These are phyloP conservation scores for Sphagnum contortum DNA, from an alignment of 225 moss, liverwort and hornwort species.

Conservation along the genomic window DNA sequence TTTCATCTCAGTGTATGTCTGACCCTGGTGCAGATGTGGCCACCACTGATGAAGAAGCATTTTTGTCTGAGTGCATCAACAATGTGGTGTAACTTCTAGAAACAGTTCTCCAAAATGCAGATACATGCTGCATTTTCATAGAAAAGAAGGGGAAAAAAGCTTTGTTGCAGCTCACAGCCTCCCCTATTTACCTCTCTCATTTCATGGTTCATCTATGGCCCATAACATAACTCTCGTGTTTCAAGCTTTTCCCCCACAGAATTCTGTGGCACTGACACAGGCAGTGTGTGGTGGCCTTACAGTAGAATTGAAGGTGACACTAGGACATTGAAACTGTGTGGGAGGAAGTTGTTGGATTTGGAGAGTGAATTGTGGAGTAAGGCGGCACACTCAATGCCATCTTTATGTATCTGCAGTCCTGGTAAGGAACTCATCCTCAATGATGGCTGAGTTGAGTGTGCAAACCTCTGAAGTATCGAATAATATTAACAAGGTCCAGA, in stretches of 20 bases:
- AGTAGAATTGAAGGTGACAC: slow-evolving; percentile 54
- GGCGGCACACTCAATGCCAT: slow-evolving; percentile 71
- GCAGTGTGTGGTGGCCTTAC: slow-evolving; percentile 75
- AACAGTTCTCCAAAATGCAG: slow-evolving; percentile 84
- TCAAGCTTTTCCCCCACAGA: slow-evolving; percentile 87
- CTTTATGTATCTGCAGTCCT: slow-evolving; percentile 78
- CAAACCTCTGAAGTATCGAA: slow-evolving; percentile 53
- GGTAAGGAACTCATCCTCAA: slow-evolving; percentile 71
- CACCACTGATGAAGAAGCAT: slow-evolving; percentile 38
- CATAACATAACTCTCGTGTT: slow-evolving; percentile 96
- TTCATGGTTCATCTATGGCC: slow-evolving; percentile 93
- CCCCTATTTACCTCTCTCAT: slow-evolving; percentile 77
- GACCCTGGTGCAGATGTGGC: slow-evolving; percentile 49
- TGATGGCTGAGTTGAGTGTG: slow-evolving; percentile 84
- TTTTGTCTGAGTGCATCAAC: slow-evolving; percentile 95
- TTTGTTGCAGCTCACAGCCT: slow-evolving; percentile 81
- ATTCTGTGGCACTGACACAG: slow-evolving; percentile 61
- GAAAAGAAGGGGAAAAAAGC: slow-evolving; percentile 95
- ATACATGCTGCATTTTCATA: slow-evolving; percentile 87
- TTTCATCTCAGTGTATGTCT: slow-evolving; percentile 34
- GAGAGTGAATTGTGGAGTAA: slow-evolving; percentile 41
- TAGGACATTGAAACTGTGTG: slow-evolving; percentile 48
- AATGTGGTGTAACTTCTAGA: slow-evolving; percentile 85
- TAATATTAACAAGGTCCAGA: slow-evolving; percentile 73
- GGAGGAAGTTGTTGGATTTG: slow-evolving; percentile 64